These are phyloP conservation scores for Didymella pinodella DNA, from an alignment of 2,329 filamentous ascomycete species.

Conservation along the genomic window DNA sequence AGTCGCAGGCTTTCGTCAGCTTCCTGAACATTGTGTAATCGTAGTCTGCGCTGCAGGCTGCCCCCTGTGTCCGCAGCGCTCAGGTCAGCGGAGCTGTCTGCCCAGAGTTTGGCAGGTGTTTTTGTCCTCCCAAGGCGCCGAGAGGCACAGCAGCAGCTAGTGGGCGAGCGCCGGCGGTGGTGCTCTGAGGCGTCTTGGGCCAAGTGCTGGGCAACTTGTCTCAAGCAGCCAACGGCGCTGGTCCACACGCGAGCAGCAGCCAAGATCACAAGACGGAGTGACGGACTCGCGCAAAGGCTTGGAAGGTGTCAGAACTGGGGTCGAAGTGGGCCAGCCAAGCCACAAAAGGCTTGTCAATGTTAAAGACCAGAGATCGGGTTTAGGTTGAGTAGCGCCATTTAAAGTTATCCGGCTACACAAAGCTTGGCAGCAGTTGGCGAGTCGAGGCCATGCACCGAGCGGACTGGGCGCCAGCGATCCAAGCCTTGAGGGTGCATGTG, in stretches of 20 bases:
- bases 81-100: conserved; percentile 23
- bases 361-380: conserved; percentile 47
- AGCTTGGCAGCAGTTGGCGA: conserved; percentile 34
- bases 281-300: conserved; percentile 34
- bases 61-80: conserved; percentile 8
- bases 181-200: conserved; percentile 30
- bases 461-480: conserved; percentile 33
- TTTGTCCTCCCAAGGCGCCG: conserved; percentile 30
- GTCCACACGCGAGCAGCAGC: conserved; percentile 25
- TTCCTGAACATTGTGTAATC: conserved; percentile 9
- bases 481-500: conserved; percentile 19
- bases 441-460: conserved; percentile 21
- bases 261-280: conserved; percentile 41
- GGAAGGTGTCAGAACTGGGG: conserved; percentile 38
- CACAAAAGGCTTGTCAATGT: conserved; percentile 46
- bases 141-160: conserved; percentile 25
- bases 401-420: conserved; percentile 32
- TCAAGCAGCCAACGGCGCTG: conserved; percentile 20
- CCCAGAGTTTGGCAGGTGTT: conserved; percentile 15
- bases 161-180: conserved; percentile 16
- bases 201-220: conserved; percentile 38
- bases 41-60: conserved; percentile 6
- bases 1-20: conserved; percentile 14
- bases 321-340: conserved; percentile 33
- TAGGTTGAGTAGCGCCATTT: conserved; percentile 43